Conservation (phyloP, 176 grass and related monocot species). For the Pharus latifolius region DNA sequence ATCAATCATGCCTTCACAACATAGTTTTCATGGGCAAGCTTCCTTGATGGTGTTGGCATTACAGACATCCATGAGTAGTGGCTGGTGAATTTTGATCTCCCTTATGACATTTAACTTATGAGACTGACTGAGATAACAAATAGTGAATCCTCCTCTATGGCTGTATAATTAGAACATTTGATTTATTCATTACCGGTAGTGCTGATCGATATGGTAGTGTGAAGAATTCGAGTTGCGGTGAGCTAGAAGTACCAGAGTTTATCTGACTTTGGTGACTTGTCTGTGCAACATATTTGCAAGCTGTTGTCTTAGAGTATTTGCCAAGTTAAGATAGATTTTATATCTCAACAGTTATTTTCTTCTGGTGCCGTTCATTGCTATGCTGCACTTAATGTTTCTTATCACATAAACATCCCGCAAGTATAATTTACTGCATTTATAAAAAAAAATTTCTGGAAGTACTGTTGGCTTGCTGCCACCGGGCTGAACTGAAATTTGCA, state of each 20-base stretch:
- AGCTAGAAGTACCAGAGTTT: not conserved
- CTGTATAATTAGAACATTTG: conserved; percentile 55
- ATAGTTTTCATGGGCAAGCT: conserved; percentile 46
- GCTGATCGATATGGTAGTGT: conserved; percentile 27
- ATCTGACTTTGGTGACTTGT: not conserved
- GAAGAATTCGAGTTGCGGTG: conserved; percentile 23
- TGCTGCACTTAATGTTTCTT: not conserved
- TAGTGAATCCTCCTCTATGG: conserved; percentile 27
- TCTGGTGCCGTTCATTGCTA: not conserved
- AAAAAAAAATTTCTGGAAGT: no score
- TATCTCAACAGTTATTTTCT: not conserved
- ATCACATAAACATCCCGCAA: no score
- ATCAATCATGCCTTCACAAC: conserved; percentile 33
- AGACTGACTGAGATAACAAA: conserved; percentile 35
- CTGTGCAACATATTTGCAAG: not conserved
- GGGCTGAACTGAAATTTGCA: no score
- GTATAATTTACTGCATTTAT: no score
- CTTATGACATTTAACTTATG: conserved; percentile 41
- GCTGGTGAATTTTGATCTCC: conserved; percentile 44
- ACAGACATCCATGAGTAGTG: conserved; percentile 25
- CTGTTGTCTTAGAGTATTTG: not conserved
- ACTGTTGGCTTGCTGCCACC: no score
- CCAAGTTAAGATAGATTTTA: not conserved
- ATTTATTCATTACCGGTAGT: conserved; percentile 47
- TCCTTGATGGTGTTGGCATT: conserved; percentile 39